Evolutionary conservation across 495 filamentous ascomycete species (phyloP).

Genomic region (Podospora sp.): DNA sequence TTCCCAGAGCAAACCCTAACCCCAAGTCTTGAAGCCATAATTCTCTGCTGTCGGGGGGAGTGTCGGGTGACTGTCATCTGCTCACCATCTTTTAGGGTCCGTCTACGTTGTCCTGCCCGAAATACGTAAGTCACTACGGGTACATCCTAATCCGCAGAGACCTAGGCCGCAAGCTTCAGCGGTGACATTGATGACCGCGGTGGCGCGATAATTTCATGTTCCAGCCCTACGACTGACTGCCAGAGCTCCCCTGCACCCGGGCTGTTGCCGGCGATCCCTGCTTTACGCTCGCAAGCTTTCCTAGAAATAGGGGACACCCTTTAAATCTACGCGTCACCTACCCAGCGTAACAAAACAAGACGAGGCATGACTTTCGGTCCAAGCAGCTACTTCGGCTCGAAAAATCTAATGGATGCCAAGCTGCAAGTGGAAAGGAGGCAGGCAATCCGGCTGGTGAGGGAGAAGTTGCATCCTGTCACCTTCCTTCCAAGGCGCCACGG

Average conservation of each 20-base stretch:
- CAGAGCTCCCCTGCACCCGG: not conserved
- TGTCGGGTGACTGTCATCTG: not conserved
- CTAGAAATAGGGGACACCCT: not conserved
- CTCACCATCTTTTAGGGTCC: not conserved
- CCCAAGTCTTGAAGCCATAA: not conserved
- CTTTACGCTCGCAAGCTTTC: conserved; percentile 13
- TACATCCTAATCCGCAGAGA: not conserved
- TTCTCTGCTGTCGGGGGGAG: not conserved
- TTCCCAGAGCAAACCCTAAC: not conserved
- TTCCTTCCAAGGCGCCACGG: not conserved
- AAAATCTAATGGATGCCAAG: not conserved
- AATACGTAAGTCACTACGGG: not conserved
- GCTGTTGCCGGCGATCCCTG: conserved; percentile 4
- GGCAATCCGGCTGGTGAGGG: not conserved
- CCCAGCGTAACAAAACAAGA: not conserved
- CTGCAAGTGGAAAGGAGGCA: conserved; percentile 5
- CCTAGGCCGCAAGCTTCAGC: not conserved
- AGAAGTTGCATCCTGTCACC: not conserved
- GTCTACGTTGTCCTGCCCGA: not conserved
- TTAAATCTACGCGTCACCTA: not conserved
- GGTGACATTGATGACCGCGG: not conserved
- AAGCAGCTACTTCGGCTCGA: not conserved
- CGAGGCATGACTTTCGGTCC: not conserved
- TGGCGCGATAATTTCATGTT: not conserved
- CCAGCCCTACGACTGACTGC: not conserved